phyloP scores from a whole-genome alignment of 1,139 yeast species.

The Hyphopichia wangnamkhiaoensis region DNA sequence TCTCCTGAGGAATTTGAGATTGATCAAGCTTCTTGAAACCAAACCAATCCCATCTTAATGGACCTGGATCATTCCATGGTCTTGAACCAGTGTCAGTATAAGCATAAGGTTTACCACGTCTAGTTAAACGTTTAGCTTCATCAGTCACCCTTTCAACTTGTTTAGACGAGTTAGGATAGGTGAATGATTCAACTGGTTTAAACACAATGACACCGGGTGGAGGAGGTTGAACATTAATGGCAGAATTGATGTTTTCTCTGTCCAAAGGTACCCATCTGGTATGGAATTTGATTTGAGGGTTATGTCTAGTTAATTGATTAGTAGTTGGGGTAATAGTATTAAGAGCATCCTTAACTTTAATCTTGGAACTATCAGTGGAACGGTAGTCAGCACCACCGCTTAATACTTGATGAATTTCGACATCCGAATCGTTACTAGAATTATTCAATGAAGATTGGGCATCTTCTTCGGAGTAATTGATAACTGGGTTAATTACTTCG shows the following conservation, averaged over 20 bases:
- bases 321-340: slow-evolving; percentile 19
- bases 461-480: slow-evolving; percentile 22
- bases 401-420: slow-evolving; percentile 48
- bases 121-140: slow-evolving; percentile 62
- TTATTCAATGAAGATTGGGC: slow-evolving; percentile 11
- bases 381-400: slow-evolving; percentile 25
- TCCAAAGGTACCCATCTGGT: slow-evolving; percentile 82
- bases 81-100: slow-evolving; percentile 60
- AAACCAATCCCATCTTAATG: slow-evolving; percentile 44
- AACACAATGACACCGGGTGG: slow-evolving; percentile 91
- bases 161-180: slow-evolving; percentile 77
- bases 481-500: slow-evolving; percentile 63
- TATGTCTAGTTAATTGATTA: slow-evolving; percentile 22
- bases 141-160: slow-evolving; percentile 73
- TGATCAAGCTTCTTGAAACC: slow-evolving; percentile 23
- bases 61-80: slow-evolving; percentile 94
- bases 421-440: slow-evolving; percentile 22
- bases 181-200: slow-evolving; percentile 78
- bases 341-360: slow-evolving; percentile 15
- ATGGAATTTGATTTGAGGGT: slow-evolving; percentile 48
- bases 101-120: slow-evolving; percentile 55
- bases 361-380: slow-evolving; percentile 18
- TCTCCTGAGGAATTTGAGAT: slow-evolving; percentile 11
- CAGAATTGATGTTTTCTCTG: slow-evolving; percentile 56
- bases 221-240: slow-evolving; percentile 65